Conservation (phyloP, 257 asterid genomes). For the Solanum ahanhuiri region DNA sequence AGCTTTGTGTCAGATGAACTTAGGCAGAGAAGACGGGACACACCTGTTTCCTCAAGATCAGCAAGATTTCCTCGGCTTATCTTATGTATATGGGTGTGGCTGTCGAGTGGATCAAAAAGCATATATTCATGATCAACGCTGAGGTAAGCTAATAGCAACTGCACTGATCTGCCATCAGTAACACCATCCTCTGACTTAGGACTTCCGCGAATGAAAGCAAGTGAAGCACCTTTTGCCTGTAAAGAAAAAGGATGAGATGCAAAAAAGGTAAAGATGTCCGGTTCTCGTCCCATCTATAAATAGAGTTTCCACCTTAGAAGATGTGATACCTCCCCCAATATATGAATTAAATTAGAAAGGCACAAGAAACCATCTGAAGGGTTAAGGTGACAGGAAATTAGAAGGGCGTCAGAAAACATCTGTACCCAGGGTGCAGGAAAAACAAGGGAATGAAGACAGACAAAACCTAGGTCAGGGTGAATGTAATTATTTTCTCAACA, state of each 20-base stretch:
- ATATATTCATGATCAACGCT: slow-evolving; percentile 57
- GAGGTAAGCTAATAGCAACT: slow-evolving; percentile 45
- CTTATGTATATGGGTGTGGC: slow-evolving; percentile 17
- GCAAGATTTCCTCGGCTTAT: slow-evolving; percentile 18
- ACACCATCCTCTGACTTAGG: slow-evolving; percentile 21
- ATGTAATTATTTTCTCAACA: neutral
- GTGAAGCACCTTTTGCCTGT: slow-evolving; percentile 76
- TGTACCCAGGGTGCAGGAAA: neutral
- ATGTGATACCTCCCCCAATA: neutral
- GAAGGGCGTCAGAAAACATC: neutral
- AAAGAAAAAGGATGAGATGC: neutral
- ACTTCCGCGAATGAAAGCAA: slow-evolving; percentile 39
- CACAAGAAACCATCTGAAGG: neutral
- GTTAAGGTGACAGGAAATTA: neutral
- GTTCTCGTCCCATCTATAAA: neutral
- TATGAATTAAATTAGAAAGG: neutral
- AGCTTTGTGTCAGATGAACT: neutral
- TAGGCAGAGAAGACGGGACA: neutral
- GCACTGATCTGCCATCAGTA: slow-evolving; percentile 20
- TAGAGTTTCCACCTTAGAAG: neutral
- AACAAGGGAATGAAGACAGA: neutral
- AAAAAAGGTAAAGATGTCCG: neutral
- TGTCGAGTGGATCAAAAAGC: slow-evolving; percentile 44
- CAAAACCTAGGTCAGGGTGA: neutral
- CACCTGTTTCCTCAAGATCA: slow-evolving; percentile 54